Conservation (phyloP, 805 yeast species). For the Candida sakaeoensis region DNA sequence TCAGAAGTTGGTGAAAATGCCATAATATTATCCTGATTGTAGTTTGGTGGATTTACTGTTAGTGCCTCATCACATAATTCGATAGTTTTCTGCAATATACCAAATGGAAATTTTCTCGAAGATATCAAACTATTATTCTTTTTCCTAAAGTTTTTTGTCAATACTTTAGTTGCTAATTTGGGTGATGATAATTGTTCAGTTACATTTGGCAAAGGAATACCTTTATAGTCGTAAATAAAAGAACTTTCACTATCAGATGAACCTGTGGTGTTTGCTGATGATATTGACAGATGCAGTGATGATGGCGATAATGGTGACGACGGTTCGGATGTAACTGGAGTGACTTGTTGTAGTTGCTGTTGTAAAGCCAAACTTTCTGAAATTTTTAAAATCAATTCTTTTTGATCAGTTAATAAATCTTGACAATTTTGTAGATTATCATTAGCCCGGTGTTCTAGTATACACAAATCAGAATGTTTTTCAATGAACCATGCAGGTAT, state of each 20-base stretch:
- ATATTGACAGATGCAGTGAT: slow-evolving; percentile 15
- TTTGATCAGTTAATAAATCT: slow-evolving; percentile 73
- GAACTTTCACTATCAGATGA: slow-evolving; percentile 11
- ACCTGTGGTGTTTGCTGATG: slow-evolving; percentile 14
- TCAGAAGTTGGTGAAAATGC: slow-evolving; percentile 59
- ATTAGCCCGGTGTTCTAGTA: slow-evolving; percentile 78
- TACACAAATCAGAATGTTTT: slow-evolving; percentile 81
- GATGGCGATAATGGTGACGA: slow-evolving; percentile 10
- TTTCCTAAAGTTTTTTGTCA: slow-evolving; percentile 11
- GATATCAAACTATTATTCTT: slow-evolving; percentile 25
- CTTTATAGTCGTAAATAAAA: slow-evolving; percentile 51
- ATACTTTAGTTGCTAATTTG: slow-evolving; percentile 16
- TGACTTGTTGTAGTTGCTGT: slow-evolving; percentile 14
- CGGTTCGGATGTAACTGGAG: slow-evolving; percentile 1
- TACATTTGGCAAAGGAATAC: slow-evolving; percentile 43
- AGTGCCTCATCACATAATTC: slow-evolving; percentile 76
- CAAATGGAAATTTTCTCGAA: slow-evolving; percentile 57
- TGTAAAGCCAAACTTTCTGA: slow-evolving; percentile 33
- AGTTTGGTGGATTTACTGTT: slow-evolving; percentile 53
- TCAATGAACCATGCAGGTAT: slow-evolving; percentile 98
- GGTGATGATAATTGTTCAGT: slow-evolving; percentile 13
- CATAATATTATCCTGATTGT: slow-evolving; percentile 28
- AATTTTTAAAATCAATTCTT: slow-evolving; percentile 44
- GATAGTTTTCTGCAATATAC: slow-evolving; percentile 51
- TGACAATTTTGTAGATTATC: slow-evolving; percentile 73